Base-by-base conservation (phyloP, 331 rosid genomes). In the Acacia pycnantha region DNA sequence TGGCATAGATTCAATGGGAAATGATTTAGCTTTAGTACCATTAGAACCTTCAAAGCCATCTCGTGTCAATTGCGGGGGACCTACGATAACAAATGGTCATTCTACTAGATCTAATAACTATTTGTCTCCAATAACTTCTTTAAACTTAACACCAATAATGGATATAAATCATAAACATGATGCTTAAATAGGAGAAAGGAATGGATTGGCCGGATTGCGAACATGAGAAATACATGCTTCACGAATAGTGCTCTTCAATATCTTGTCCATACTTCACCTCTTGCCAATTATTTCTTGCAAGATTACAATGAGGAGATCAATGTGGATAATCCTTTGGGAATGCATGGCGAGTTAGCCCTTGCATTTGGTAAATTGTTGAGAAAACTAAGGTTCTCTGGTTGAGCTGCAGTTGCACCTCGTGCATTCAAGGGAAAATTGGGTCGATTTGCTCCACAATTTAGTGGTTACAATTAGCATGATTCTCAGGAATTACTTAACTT, bases 401-500 rank as follows among this genome's bases (percentile, higher is more conserved):
- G 92, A 86, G 88, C 90, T 56, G 61, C 92, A 31, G 73, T 92
- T 87, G 90, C 97, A 37, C 99, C 99, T 9, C 99, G 98, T 78
- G 74, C 24, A 59, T 94, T 96, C 82, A 96, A 96, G 90, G 96
- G 98, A 21, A 96, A 92, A 77, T 86, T 96, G 88, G 97, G 95
- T 35, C 93, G 97, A 76, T 96, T 96, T 91, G 98, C 99, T 82
- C 98, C 99, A 33, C 98, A 96, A 79, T 96, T 96, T 84, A 96
- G 98, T 84, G 99, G 99, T 72, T 96, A 96, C 83, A 96, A 94
- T 74, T 98, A 96, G 89, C 99, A 96, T 85, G 99, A 96, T 86
- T 94, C 99, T 85, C 97, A 96, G 99, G 99, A 96, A 92, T 93
- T 94, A 79, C 98, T 96, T 85, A 97, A 97, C 22, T 96, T 94